These are phyloP conservation scores for Candida buenavistaensis DNA, from an alignment of 1,139 yeast genomes.

Conservation along the genomic window DNA sequence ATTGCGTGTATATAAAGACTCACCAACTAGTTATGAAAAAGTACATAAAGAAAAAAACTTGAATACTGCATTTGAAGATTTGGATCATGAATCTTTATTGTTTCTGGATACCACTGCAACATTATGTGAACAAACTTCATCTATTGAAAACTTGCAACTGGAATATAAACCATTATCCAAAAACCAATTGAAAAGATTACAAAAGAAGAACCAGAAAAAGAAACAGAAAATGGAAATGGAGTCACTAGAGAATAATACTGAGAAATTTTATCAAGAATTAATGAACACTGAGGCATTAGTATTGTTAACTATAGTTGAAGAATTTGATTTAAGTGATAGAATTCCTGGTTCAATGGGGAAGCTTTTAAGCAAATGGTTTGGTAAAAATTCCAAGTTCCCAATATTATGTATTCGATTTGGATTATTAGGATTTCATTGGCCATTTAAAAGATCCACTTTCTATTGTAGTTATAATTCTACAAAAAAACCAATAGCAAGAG, in stretches of 20 bases:
- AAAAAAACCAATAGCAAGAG: conserved; percentile 40
- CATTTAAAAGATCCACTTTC: conserved; percentile 42
- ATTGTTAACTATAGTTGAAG: conserved; percentile 33
- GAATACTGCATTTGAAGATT: conserved; percentile 32
- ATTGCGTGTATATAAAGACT: conserved; percentile 29
- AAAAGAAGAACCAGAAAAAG: conserved; percentile 23
- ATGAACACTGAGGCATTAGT: conserved; percentile 44
- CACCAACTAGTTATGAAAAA: conserved; percentile 5
- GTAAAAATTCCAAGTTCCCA: conserved; percentile 28
- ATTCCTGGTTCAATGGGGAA: conserved; percentile 29
- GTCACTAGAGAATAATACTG: conserved; percentile 16
- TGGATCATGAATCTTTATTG: conserved; percentile 30
- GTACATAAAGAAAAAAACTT: conserved; percentile 15
- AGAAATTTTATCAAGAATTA: conserved; percentile 31
- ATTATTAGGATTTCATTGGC: conserved; percentile 47
- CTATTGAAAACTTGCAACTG: conserved; percentile 14
- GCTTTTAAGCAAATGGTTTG: conserved; percentile 24
- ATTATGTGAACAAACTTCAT: conserved; percentile 4
- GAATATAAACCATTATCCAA: conserved; percentile 30
- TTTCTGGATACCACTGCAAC: conserved; percentile 18
- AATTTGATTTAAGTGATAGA: conserved; percentile 38
- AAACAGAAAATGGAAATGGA: conserved; percentile 15
- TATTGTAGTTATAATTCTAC: conserved; percentile 30
- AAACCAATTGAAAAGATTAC: conserved; percentile 34
- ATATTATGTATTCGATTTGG: conserved; percentile 39